Evolutionary conservation across 2,329 filamentous ascomycete species (phyloP), one percentile per base, ranked within the genome.

Genomic region (Aureobasidium sp.): DNA sequence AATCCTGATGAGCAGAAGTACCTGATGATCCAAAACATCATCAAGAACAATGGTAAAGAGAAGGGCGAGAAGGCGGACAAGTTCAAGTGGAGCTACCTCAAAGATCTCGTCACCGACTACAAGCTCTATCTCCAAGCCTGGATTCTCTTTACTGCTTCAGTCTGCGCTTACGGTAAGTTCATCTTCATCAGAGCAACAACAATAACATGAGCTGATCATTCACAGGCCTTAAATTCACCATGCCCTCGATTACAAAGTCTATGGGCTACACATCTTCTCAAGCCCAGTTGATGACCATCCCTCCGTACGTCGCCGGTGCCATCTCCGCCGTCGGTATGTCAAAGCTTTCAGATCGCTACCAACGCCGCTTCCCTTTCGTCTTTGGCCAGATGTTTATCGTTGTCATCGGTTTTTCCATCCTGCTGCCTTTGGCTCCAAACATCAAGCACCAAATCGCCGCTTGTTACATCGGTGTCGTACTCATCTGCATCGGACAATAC

Each of bases 401-500:
- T 7, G 62, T 68, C 41, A 55, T 63, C 25, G 65, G 64, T 4
- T 66, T 65, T 59, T 56, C 59, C 51, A 62, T 68, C 32, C 63
- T 63, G 32, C 40, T 66, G 24, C 54, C 45, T 40, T 55, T 59
- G 16, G 34, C 50, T 6, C 30, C 60, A n/a, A 45, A 59, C 25
- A 7, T 48, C 22, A 37, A 78, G 80, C 56, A 71, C 66, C 0
- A 66, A 76, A 41, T 48, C 6, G 56, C 60, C 17, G 55, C 63
- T 49, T 60, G 58, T 37, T 68, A 68, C 55, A 58, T 61, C 22
- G 65, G 64, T 25, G 65, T 60, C 8, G 67, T 67, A 57, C 61
- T 68, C 55, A 59, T 59, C 19, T 53, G 0, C 0, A 79, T 75
- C 0, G 83, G 83, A 0, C 84, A 85, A 57, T 80, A 80, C 64